phyloP scores from a whole-genome alignment of 139 green algal genomes.

The Deuterostichococcus epilithicus region DNA sequence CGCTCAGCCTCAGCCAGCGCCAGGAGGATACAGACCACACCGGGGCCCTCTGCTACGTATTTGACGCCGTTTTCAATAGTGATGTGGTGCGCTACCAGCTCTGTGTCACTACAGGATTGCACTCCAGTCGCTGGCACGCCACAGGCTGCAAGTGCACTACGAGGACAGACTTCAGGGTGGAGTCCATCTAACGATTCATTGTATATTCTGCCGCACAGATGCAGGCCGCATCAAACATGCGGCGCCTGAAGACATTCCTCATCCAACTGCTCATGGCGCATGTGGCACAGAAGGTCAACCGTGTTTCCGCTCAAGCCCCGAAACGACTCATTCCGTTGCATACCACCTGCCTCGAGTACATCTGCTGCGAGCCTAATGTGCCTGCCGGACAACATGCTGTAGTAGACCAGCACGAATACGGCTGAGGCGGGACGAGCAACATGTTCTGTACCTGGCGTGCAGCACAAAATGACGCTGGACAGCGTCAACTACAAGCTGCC shows the following conservation, averaged over 20 bases:
- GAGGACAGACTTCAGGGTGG: not conserved
- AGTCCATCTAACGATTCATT: not conserved
- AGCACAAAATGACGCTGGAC: slow-evolving; percentile 56
- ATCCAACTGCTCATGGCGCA: not conserved
- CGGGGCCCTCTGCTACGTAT: slow-evolving; percentile 48
- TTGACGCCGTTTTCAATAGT: slow-evolving; percentile 65
- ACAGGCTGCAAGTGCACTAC: slow-evolving; percentile 12
- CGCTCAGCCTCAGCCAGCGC: slow-evolving; percentile 45
- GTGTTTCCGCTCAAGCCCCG: no score
- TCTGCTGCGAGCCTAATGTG: not conserved
- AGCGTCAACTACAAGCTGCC: slow-evolving; percentile 69
- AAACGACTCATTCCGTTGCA: no score
- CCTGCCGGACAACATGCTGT: slow-evolving; percentile 46
- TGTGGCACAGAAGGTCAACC: not conserved
- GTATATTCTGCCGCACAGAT: not conserved
- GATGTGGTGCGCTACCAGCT: slow-evolving; percentile 47
- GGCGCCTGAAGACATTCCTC: not conserved
- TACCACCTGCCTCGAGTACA: not conserved
- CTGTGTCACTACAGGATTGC: no score
- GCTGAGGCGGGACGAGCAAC: slow-evolving; percentile 43
- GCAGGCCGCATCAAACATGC: not conserved
- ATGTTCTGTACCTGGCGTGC: no score
- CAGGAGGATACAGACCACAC: slow-evolving; percentile 50
- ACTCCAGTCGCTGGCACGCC: slow-evolving; percentile 32
- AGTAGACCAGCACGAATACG: slow-evolving; percentile 71